phyloP scores from a whole-genome alignment of 768 basidiomycete genomes.

The Russula foetens region DNA sequence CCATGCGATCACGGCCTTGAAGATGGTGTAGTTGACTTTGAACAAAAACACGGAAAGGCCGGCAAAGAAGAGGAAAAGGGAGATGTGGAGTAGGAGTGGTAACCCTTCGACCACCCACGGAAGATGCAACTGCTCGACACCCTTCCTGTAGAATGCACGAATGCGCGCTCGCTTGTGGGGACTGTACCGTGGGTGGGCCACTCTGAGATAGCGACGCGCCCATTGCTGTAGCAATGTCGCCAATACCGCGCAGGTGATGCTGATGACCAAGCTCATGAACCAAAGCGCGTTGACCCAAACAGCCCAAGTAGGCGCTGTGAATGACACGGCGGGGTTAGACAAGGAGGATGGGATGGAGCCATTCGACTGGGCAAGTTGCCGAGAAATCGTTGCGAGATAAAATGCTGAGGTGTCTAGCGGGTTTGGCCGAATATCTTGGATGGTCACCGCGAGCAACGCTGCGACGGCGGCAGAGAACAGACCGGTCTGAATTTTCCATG shows the following conservation, averaged over 20 bases:
- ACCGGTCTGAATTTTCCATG: constrained; percentile 1
- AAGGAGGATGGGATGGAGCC: not conserved
- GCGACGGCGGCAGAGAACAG: constrained; percentile 17
- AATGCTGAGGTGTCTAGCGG: not conserved
- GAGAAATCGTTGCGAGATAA: constrained; percentile 7
- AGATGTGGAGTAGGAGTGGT: constrained; percentile 41
- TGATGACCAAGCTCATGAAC: constrained; percentile 32
- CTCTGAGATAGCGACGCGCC: constrained; percentile 32
- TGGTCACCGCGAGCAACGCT: constrained; percentile 6
- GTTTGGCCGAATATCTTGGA: not conserved
- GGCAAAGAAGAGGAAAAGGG: constrained; percentile 43
- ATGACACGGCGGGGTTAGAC: constrained; percentile 1
- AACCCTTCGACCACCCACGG: constrained; percentile 35
- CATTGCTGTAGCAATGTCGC: constrained; percentile 45
- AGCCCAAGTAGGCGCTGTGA: constrained; percentile 24
- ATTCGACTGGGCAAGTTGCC: not conserved
- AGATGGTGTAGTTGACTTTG: constrained; percentile 21
- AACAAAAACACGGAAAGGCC: constrained; percentile 40
- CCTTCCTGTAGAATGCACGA: constrained; percentile 31
- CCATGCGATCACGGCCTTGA: constrained; percentile 6
- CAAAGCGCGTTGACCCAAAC: constrained; percentile 36
- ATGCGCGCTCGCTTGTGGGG: constrained; percentile 33
- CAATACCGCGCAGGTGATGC: constrained; percentile 35
- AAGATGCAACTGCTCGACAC: constrained; percentile 34
- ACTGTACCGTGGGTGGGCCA: constrained; percentile 25